Evolutionary conservation across 176 grass and related monocot genomes (phyloP), one percentile per base, ranked within the genome.

Genomic region (Cenchrus fungigraminus): DNA sequence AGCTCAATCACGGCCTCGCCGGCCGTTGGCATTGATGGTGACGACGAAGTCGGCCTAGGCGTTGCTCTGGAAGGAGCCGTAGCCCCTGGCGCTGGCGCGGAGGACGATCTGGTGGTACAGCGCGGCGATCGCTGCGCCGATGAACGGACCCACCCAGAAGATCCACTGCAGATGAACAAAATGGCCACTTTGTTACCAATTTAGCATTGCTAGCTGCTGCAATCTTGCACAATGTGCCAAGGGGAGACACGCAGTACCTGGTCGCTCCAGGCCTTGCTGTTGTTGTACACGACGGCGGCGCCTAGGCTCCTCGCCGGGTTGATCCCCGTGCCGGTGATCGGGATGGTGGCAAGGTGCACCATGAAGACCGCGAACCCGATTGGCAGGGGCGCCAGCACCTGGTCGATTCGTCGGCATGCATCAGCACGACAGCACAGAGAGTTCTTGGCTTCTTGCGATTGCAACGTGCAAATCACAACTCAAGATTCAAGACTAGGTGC

Each of bases 31-130:
- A 28, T 6, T 3, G 11, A 4, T 28, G 3, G 58, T 25, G 6
- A 44, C 4, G 58, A 16, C 12, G 42, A 86, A 5, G 45, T 31
- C 7, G 1, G 37, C 45, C 77, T 89, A 91, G 52, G 87, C 79
- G 66, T 92, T 91, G 86, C 91, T 95, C 22, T 88, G 74, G 93
- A 92, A 92, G 76, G 89, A 88, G 61, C 91, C 82, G 28, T 84
- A 62, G 0, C 86, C 79, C 68, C 91, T 86, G 45, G 91, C 86
- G 3, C 93, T 73, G 8, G 93, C 93, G 13, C 93, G 79, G 71
- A 92, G 91, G 31, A 92, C 84, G 34, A 74, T 91, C 90, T 95
- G 88, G 88, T 95, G 93, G 80, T 95, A 95, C 44, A 90, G 51
- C 29, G 91, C 91, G 1, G 93, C 88, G 19, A 92, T 91, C 44